phyloP scores from a whole-genome alignment of 1,284 basidiomycete genomes.

The Tylopilus sp. region DNA sequence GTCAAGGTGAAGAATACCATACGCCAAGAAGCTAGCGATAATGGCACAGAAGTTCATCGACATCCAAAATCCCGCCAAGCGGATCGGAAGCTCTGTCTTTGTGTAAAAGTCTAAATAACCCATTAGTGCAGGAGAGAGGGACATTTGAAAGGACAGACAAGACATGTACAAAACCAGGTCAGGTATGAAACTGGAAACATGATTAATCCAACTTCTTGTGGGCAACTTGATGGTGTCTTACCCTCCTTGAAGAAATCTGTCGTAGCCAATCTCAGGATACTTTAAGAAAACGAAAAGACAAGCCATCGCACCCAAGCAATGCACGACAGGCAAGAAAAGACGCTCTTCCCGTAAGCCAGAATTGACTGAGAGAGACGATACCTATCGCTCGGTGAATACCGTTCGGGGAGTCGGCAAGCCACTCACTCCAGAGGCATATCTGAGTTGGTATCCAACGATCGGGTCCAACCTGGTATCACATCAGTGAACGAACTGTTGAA shows the following conservation, averaged over 20 bases:
- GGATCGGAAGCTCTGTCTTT: slow-evolving; percentile 63
- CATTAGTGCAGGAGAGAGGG: not conserved
- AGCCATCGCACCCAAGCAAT: slow-evolving; percentile 40
- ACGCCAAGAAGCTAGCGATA: slow-evolving; percentile 60
- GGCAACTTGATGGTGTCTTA: slow-evolving; percentile 28
- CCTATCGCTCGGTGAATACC: slow-evolving; percentile 16
- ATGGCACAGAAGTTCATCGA: slow-evolving; percentile 49
- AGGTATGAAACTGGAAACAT: slow-evolving; percentile 47
- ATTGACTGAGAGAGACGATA: slow-evolving; percentile 50
- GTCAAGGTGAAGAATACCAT: slow-evolving; percentile 61
- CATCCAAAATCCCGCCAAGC: slow-evolving; percentile 69
- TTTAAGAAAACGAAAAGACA: not conserved
- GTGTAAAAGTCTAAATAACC: slow-evolving; percentile 51
- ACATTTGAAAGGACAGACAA: slow-evolving; percentile 38
- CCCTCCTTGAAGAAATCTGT: slow-evolving; percentile 59
- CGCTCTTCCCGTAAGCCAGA: slow-evolving; percentile 56
- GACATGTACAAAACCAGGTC: slow-evolving; percentile 68
- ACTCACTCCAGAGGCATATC: slow-evolving; percentile 39
- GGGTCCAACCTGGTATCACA: slow-evolving; percentile 51
- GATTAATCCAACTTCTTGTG: slow-evolving; percentile 1
- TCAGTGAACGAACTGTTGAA: not conserved
- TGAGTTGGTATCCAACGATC: slow-evolving; percentile 73
- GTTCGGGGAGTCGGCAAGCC: slow-evolving; percentile 1
- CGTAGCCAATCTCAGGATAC: slow-evolving; percentile 10
- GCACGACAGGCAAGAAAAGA: slow-evolving; percentile 51